These are phyloP conservation scores for Apiotrichum mycotoxinovorans DNA, from an alignment of 1,284 basidiomycete species.

Conservation along the genomic window DNA sequence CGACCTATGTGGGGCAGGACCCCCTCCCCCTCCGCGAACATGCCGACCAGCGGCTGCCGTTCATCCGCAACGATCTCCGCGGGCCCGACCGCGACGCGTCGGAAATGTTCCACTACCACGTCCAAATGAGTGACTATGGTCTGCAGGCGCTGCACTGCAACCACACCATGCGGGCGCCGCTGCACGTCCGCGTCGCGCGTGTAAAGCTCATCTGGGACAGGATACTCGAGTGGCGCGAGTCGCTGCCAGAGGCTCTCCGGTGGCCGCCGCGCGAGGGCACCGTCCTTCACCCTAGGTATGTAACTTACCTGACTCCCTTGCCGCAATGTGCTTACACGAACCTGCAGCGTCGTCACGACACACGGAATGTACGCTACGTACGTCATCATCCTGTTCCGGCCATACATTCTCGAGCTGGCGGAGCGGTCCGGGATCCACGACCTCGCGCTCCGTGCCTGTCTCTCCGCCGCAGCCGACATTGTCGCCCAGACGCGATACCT, in stretches of 20 bases:
- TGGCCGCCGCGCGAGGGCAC: slow-evolving; percentile 19
- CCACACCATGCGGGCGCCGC: slow-evolving; percentile 19
- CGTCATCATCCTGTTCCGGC: slow-evolving; percentile 27
- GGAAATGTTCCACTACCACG: slow-evolving; percentile 19
- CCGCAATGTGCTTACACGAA: neutral
- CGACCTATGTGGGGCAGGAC: slow-evolving; percentile 22
- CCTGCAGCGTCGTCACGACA: slow-evolving; percentile 12
- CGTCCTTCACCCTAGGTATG: slow-evolving; percentile 18
- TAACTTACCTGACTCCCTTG: neutral
- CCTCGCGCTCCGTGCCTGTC: slow-evolving; percentile 11
- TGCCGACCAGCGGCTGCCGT: slow-evolving; percentile 23
- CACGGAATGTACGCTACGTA: slow-evolving; percentile 28
- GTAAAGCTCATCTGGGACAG: slow-evolving; percentile 5
- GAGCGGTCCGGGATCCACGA: slow-evolving; percentile 9
- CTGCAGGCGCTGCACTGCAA: slow-evolving; percentile 22
- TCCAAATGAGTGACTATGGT: slow-evolving; percentile 15
- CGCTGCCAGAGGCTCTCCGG: slow-evolving; percentile 13
- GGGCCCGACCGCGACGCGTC: slow-evolving; percentile 7
- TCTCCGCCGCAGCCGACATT: slow-evolving; percentile 18
- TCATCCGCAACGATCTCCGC: slow-evolving; percentile 13
- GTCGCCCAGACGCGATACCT: slow-evolving; percentile 20
- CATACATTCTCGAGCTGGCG: slow-evolving; percentile 26
- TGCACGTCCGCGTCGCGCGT: slow-evolving; percentile 12
- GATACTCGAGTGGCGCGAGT: slow-evolving; percentile 15
- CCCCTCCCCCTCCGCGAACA: slow-evolving; percentile 15